Conservation (phyloP, 257 asterid genomes). For the Petunia axillaris region DNA sequence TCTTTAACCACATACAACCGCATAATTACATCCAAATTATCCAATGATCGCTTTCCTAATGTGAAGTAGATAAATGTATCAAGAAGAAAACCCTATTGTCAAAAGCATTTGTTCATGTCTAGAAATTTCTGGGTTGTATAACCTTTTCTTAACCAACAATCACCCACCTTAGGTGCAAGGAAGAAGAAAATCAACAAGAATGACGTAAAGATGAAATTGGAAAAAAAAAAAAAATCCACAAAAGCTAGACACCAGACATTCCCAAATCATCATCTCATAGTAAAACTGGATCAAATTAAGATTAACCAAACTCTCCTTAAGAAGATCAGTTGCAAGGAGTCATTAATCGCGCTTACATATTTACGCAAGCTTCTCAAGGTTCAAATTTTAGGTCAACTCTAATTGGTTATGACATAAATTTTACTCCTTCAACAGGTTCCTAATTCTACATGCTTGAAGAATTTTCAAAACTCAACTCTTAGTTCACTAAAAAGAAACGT, state of each 20-base stretch:
- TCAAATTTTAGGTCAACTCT: not conserved
- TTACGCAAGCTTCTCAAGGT: not conserved
- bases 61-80: not conserved
- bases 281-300: not conserved
- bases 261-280: not conserved
- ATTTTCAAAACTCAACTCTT: not conserved
- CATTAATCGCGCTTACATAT: conserved; percentile 4
- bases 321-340: not conserved
- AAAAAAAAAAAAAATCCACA: not conserved
- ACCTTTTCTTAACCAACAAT: not conserved
- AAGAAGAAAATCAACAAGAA: not conserved
- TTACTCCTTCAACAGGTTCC: not conserved
- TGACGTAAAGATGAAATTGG: not conserved
- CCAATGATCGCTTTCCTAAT: too few species aligned
- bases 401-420: not conserved
- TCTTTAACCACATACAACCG: too few species aligned
- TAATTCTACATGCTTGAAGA: conserved; percentile 5
- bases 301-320: not conserved
- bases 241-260: too few species aligned
- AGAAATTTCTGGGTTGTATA: not conserved
- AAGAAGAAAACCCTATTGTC: not conserved
- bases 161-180: not conserved
- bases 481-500: not conserved
- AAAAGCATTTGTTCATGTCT: not conserved
- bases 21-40: too few species aligned